These are phyloP conservation scores for Fusarium floridanum DNA, from an alignment of 2,329 filamentous ascomycete species.

Conservation along the genomic window DNA sequence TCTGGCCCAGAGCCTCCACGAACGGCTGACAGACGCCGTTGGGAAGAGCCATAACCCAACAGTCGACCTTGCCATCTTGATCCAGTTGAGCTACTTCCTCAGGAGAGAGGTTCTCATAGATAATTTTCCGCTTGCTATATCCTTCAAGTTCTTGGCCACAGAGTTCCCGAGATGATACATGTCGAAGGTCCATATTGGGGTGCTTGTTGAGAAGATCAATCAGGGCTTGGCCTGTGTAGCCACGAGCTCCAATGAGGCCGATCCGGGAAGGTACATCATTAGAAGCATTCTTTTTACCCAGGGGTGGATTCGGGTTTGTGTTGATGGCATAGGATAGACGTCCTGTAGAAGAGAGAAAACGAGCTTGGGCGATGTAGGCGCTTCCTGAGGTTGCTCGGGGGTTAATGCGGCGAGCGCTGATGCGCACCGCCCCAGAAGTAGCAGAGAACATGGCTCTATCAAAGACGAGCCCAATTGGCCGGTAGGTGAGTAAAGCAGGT, in stretches of 20 bases:
- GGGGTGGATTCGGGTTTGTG: slow-evolving; percentile 83
- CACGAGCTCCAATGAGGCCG: slow-evolving; percentile 89
- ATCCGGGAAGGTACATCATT: slow-evolving; percentile 84
- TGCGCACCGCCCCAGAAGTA: slow-evolving; percentile 28
- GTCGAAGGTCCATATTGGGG: slow-evolving; percentile 87
- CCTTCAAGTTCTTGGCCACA: slow-evolving; percentile 88
- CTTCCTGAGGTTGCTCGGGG: background rate
- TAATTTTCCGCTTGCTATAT: slow-evolving; percentile 91
- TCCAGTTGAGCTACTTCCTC: slow-evolving; percentile 91
- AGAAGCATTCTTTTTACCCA: slow-evolving; percentile 88
- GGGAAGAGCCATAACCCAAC: slow-evolving; percentile 97
- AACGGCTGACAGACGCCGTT: slow-evolving; percentile 96
- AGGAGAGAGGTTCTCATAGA: slow-evolving; percentile 88
- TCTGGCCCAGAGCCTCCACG: slow-evolving; percentile 79
- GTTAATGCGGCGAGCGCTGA: slow-evolving; percentile 23
- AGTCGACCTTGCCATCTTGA: slow-evolving; percentile 86
- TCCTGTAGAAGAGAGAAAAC: slow-evolving; percentile 10
- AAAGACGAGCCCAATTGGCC: slow-evolving; percentile 27
- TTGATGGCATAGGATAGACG: slow-evolving; percentile 55
- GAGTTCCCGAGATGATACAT: slow-evolving; percentile 95
- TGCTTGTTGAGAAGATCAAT: slow-evolving; percentile 90
- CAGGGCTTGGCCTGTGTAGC: slow-evolving; percentile 93
- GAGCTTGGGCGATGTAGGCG: slow-evolving; percentile 9
- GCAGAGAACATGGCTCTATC: slow-evolving; percentile 29
- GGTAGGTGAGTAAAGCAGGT: background rate